Evolutionary conservation across 2,329 filamentous ascomycete species (phyloP).

Genomic region (Elsinoe ampelina): DNA sequence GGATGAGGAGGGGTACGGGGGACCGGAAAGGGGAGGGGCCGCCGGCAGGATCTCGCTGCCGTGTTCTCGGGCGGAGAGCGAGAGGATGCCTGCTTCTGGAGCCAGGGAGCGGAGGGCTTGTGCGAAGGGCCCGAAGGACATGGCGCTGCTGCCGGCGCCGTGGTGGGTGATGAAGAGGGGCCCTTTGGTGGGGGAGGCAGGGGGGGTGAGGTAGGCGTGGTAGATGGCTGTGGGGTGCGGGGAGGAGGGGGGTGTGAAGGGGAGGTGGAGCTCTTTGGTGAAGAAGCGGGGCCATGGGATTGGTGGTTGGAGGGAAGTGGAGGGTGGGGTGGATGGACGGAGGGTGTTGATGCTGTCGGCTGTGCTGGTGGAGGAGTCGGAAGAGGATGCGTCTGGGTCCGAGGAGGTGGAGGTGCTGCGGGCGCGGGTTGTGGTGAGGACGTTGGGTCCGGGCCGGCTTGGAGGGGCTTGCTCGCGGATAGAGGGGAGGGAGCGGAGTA

Average conservation of each 20-base stretch:
- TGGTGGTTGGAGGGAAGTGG: constrained; percentile 45
- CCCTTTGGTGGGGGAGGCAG: constrained; percentile 49
- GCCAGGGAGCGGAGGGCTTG: constrained; percentile 67
- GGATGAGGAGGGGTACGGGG: no score
- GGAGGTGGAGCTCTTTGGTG: constrained; percentile 72
- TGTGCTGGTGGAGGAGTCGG: constrained; percentile 77
- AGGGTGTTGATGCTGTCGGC: constrained; percentile 64
- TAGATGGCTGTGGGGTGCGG: constrained; percentile 46
- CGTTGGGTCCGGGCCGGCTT: background rate
- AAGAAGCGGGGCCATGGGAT: constrained; percentile 87
- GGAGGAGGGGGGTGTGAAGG: constrained; percentile 34
- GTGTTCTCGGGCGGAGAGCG: constrained; percentile 77
- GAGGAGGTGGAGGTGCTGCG: constrained; percentile 30
- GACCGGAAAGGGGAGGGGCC: background rate
- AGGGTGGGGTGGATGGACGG: constrained; percentile 22
- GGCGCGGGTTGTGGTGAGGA: constrained; percentile 25
- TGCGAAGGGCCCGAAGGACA: constrained; percentile 74
- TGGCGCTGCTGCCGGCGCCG: constrained; percentile 83
- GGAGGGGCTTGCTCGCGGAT: constrained; percentile 9
- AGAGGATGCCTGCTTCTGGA: constrained; percentile 73
- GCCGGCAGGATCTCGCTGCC: background rate
- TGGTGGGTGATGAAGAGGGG: constrained; percentile 92
- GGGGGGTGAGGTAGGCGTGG: constrained; percentile 83
- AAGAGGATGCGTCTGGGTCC: constrained; percentile 37
- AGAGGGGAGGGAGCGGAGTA: constrained; percentile 15